Evolutionary conservation across 345 rosid genomes (phyloP).

Genomic region (Gossypium rotundifolium): DNA sequence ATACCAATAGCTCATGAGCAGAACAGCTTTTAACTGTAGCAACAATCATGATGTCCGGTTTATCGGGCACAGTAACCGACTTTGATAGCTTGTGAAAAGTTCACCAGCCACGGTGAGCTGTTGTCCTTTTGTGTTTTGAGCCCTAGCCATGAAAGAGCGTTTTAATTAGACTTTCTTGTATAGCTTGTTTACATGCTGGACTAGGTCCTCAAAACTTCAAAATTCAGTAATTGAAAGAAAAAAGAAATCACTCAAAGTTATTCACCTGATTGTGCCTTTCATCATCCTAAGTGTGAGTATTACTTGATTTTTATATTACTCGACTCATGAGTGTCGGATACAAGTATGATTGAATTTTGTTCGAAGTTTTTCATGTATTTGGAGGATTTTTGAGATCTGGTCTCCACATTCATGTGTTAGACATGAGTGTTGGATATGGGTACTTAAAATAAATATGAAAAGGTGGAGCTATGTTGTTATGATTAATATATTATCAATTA

Average conservation of each 20-base stretch:
- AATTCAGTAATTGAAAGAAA: neutral
- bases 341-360: no score
- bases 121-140: neutral
- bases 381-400: no score
- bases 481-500: no score
- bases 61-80: neutral
- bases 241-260: neutral
- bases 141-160: neutral
- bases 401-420: no score
- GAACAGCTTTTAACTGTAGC: neutral
- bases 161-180: neutral
- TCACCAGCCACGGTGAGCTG: neutral
- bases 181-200: neutral
- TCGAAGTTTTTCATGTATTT: no score
- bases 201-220: neutral
- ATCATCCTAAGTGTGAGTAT: neutral
- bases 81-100: constrained; percentile 30
- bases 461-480: no score
- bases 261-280: neutral
- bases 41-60: neutral
- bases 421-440: no score
- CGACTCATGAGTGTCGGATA: no score
- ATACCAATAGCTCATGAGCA: neutral
- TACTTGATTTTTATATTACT: neutral
- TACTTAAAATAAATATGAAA: no score